Base-by-base conservation (phyloP, 176 grass and related monocot genomes). In the Cenchrus purpureus region DNA sequence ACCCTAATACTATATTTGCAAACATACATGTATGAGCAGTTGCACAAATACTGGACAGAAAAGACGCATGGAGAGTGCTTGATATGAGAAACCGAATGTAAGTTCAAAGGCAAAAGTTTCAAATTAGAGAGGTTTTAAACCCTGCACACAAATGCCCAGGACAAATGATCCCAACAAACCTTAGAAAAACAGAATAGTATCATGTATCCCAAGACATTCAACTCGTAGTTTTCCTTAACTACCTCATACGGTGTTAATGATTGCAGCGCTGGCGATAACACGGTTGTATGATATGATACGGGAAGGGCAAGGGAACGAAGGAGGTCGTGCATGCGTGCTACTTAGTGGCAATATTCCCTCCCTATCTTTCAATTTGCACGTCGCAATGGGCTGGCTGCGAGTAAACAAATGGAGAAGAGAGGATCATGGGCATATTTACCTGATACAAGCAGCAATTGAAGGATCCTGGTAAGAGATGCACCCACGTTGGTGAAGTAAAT, bases 401-500 rank as follows among this genome's bases (percentile, higher is more conserved):
- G 50, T 80, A 80, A 80, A 76, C 69, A 85, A 80, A 89, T 81
- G 43, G 19, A 61, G 19, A 12, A 51, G 60, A 20, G 54, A 75
- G 22, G 44, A 46, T 63, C 8, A 45, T 64, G 55, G 25, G 58
- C 74, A 54, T 37, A 76, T 2, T 51, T 70, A 85, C 31, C 25
- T 67, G 73, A 86, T 78, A 48, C 17, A 45, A 12, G 67, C 55
- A 86, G 65, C 46, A 17, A 71, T 78, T 65, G 0, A 80, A 69
- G 62, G 51, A 75, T 89, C 49, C 43, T 20, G 43, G 32, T 10
- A 74, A 50, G 82, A 58, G 87, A 89, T 85, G 82, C 77, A 70
- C 77, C 82, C 77, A 89, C 70, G 53, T 76, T 81, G 82, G 50
- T 53, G 70, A 81, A 85, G 81, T 68, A 80, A 76, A 89, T 76